These are phyloP conservation scores for Lathyrus sativus DNA, from an alignment of 306 rosid genomes.

Conservation along the genomic window DNA sequence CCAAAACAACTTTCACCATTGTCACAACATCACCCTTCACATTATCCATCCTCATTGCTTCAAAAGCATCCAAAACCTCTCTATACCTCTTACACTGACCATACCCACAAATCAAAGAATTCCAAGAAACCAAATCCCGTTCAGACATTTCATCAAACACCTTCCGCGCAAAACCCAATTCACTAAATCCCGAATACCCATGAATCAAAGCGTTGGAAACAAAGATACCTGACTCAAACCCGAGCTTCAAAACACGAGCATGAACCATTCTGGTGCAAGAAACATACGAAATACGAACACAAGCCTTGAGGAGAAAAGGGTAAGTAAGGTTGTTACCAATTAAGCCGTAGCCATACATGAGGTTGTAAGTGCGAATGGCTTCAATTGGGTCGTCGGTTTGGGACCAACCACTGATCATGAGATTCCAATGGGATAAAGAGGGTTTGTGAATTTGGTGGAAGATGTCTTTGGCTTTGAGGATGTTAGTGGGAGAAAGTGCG, in stretches of 20 bases:
- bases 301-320: constrained; percentile 70
- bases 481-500: constrained; percentile 38
- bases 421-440: constrained; percentile 62
- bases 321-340: constrained; percentile 57
- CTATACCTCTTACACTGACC: too few species aligned
- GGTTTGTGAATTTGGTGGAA: too few species aligned
- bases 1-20: constrained; percentile 70
- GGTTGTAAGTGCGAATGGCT: constrained; percentile 55
- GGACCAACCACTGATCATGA: constrained; percentile 70
- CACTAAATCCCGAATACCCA: constrained; percentile 50
- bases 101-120: too few species aligned
- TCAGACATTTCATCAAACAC: too few species aligned
- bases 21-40: too few species aligned
- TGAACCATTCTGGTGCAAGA: constrained; percentile 43
- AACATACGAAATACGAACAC: constrained; percentile 58
- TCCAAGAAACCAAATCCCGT: too few species aligned
- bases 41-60: too few species aligned
- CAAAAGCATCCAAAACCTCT: constrained; percentile 77
- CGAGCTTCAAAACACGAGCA: constrained; percentile 60
- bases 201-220: constrained; percentile 69
- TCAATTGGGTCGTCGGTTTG: constrained; percentile 54
- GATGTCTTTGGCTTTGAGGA: constrained; percentile 26
- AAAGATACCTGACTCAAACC: constrained; percentile 56
- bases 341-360: constrained; percentile 51
- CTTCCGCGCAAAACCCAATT: constrained; percentile 49